phyloP scores from a whole-genome alignment of 2,329 filamentous ascomycete species.

The Neonectria magnoliae region DNA sequence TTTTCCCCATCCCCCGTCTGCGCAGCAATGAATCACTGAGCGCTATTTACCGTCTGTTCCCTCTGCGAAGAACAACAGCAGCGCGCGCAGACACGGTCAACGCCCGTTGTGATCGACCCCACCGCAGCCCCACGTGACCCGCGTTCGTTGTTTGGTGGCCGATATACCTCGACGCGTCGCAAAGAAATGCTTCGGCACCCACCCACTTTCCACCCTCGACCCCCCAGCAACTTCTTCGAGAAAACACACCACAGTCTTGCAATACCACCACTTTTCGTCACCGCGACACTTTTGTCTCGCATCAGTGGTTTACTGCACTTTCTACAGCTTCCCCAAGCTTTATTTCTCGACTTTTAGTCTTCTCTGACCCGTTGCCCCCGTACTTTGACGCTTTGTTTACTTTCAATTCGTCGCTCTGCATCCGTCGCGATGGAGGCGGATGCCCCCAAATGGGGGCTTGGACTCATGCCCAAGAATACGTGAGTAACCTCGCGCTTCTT shows the following conservation, averaged over 20 bases:
- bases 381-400: slow-evolving; percentile 41
- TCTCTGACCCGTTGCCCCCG: slow-evolving; percentile 31
- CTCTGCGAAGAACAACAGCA: not conserved
- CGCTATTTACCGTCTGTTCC: not conserved
- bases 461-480: slow-evolving; percentile 34
- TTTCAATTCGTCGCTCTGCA: slow-evolving; percentile 31
- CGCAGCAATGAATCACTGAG: not conserved
- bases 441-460: slow-evolving; percentile 38
- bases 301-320: not conserved
- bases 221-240: slow-evolving; percentile 14
- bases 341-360: not conserved
- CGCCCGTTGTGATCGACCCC: not conserved
- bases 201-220: slow-evolving; percentile 16
- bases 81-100: not conserved
- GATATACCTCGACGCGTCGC: slow-evolving; percentile 22
- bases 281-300: slow-evolving; percentile 9
- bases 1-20: not conserved
- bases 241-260: slow-evolving; percentile 25
- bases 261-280: slow-evolving; percentile 27
- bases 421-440: slow-evolving; percentile 41
- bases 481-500: slow-evolving; percentile 18
- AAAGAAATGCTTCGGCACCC: slow-evolving; percentile 22
- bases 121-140: slow-evolving; percentile 19
- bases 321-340: slow-evolving; percentile 30
- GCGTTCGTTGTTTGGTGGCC: slow-evolving; percentile 17